Evolutionary conservation across 2,329 filamentous ascomycete species (phyloP).

Genomic region (Rhinocladiella similis): DNA sequence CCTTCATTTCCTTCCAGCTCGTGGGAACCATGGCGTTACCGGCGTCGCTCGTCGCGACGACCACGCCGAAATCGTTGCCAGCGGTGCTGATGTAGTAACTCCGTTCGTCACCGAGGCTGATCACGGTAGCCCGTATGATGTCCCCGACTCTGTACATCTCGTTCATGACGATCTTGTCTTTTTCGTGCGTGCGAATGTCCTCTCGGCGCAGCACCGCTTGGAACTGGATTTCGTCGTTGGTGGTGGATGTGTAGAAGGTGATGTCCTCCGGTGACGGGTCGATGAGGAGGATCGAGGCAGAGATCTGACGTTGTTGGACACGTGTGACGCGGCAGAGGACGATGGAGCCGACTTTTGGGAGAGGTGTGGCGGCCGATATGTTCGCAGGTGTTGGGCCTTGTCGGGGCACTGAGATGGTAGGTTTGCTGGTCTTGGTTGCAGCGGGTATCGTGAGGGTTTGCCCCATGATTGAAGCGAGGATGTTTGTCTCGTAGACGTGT

Average conservation of each 20-base stretch:
- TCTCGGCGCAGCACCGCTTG: conserved; percentile 82
- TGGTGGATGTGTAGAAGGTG: conserved; percentile 35
- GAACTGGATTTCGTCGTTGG: conserved; percentile 67
- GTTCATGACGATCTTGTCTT: conserved; percentile 88
- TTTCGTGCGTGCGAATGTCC: conserved; percentile 92
- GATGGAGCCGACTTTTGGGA: conserved; percentile 73
- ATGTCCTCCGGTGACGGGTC: conserved; percentile 43
- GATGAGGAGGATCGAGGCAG: conserved; percentile 82
- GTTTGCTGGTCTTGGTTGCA: conserved; percentile 33
- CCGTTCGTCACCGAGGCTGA: conserved; percentile 87
- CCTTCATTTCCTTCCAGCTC: conserved; percentile 92
- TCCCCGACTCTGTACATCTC: conserved; percentile 93
- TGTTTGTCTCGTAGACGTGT: conserved; percentile 71
- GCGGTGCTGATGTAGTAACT: conserved; percentile 96
- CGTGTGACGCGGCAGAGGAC: conserved; percentile 85
- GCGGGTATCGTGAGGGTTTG: conserved; percentile 59
- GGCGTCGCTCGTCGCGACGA: conserved; percentile 83
- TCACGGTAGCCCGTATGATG: conserved; percentile 83
- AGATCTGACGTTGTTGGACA: conserved; percentile 80
- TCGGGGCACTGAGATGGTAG: conserved; percentile 36
- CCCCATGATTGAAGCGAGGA: conserved; percentile 82
- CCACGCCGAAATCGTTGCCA: conserved; percentile 83
- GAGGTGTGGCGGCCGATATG: conserved; percentile 48
- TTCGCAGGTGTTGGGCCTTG: conserved; percentile 35
- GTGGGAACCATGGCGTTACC: conserved; percentile 91